Evolutionary conservation across 805 yeast genomes (phyloP).

Genomic region (Candida wancherniae): DNA sequence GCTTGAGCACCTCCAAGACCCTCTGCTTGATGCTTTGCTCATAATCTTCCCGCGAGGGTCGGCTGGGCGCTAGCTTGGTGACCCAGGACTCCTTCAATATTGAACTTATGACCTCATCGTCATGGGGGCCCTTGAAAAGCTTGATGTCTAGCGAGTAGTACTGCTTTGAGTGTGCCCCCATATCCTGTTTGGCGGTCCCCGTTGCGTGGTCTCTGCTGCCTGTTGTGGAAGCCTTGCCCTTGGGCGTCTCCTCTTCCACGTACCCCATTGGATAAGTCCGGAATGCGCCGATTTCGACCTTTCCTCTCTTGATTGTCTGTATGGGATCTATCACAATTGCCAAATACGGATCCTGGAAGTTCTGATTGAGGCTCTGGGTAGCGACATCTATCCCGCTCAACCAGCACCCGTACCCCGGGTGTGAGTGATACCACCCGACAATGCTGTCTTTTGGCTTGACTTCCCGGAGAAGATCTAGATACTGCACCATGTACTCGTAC

Average conservation of each 20-base stretch:
- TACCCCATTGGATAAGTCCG: conserved; percentile 55
- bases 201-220: conserved; percentile 22
- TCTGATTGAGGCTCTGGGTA: conserved; percentile 81
- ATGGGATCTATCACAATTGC: conserved; percentile 87
- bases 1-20: too few relatives aligned
- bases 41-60: conserved; percentile 3
- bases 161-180: conserved; percentile 64
- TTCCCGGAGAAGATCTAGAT: conserved; percentile 52
- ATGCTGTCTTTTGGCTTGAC: conserved; percentile 55
- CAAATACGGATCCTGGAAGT: conserved; percentile 85
- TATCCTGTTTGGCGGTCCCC: conserved; percentile 57
- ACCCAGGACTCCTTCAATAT: conserved; percentile 23
- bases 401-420: conserved; percentile 98
- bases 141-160: conserved; percentile 66
- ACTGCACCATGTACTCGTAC: conserved; percentile 90
- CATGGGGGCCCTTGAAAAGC: conserved; percentile 51
- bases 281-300: conserved; percentile 84
- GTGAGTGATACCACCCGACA: conserved; percentile 97
- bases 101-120: conserved; percentile 35
- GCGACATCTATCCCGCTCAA: conserved; percentile 87
- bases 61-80: conserved; percentile 10
- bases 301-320: conserved; percentile 55
- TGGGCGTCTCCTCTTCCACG: conserved; percentile 5
- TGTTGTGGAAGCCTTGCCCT: neutral
- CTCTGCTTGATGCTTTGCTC: conserved; percentile 4